Conservation (phyloP, 78 protist species). For the Polysphondylium violaceum region DNA sequence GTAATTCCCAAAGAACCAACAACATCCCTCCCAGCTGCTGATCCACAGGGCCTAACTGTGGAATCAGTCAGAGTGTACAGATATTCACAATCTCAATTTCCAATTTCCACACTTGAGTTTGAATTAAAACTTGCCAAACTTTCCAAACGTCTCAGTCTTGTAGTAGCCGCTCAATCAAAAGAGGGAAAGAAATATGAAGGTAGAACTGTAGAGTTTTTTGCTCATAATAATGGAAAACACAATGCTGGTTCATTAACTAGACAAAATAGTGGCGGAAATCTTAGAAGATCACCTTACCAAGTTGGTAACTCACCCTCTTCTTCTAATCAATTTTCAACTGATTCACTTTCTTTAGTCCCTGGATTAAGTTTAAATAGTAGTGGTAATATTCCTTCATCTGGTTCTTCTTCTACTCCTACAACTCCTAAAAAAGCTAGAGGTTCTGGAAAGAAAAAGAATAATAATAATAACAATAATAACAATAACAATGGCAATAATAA, state of each 20-base stretch:
- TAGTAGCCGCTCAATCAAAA: slow-evolving; percentile 22
- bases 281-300: slow-evolving; percentile 6
- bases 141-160: slow-evolving; percentile 45
- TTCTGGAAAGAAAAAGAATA: not conserved
- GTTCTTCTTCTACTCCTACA: not conserved
- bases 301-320: not conserved
- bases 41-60: slow-evolving; percentile 64
- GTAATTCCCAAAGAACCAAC: slow-evolving; percentile 1
- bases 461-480: not conserved
- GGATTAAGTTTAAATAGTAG: not conserved
- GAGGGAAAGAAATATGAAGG: slow-evolving; percentile 53
- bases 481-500: not conserved
- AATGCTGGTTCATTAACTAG: slow-evolving; percentile 18
- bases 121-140: slow-evolving; percentile 65
- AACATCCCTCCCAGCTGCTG: slow-evolving; percentile 24
- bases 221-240: slow-evolving; percentile 76
- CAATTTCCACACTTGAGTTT: slow-evolving; percentile 65
- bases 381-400: not conserved
- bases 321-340: not conserved
- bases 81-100: slow-evolving; percentile 23
- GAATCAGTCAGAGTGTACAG: slow-evolving; percentile 74
- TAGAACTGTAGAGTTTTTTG: slow-evolving; percentile 52
- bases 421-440: not conserved
- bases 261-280: not conserved
- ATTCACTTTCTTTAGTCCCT: not conserved